Conservation (phyloP, 768 basidiomycete genomes). For the Hypholoma sublateritium region DNA sequence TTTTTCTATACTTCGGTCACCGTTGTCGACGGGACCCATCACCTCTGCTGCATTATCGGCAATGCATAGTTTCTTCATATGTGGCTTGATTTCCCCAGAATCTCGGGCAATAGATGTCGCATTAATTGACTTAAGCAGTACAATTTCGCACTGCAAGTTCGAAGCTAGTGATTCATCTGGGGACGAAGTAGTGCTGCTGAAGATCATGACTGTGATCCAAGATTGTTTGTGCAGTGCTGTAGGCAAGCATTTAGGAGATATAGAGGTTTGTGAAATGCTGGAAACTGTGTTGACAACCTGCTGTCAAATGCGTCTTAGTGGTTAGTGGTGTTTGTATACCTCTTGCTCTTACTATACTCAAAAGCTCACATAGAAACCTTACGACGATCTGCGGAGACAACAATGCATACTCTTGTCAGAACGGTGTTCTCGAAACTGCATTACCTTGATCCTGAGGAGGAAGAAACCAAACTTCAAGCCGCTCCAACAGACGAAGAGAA, state of each 20-base stretch:
- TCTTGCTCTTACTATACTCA: conserved; percentile 7
- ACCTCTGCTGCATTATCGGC: conserved; percentile 91
- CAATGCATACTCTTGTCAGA: conserved; percentile 86
- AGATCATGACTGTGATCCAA: conserved; percentile 87
- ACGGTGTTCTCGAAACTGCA: conserved; percentile 79
- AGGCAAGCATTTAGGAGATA: conserved; percentile 77
- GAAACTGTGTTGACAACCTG: conserved; percentile 97
- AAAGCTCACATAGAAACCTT: conserved; percentile 63
- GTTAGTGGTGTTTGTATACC: conserved; percentile 45
- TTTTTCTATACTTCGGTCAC: conserved; percentile 90
- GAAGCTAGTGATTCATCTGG: conserved; percentile 97
- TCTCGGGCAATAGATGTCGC: conserved; percentile 61
- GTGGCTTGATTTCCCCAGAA: conserved; percentile 62
- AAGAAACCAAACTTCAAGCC: conserved; percentile 64
- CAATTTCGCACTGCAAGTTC: conserved; percentile 95
- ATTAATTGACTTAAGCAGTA: conserved; percentile 80
- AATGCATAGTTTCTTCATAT: conserved; percentile 85
- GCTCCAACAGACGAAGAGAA: conserved; percentile 46
- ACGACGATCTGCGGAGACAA: conserved; percentile 82
- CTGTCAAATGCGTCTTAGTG: conserved; percentile 95
- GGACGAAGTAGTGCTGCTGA: conserved; percentile 93
- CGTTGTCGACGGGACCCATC: conserved; percentile 94
- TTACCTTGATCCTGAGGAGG: conserved; percentile 57
- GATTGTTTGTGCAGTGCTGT: conserved; percentile 74
- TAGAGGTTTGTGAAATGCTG: conserved; percentile 97